A percentile compares a stretch with the other conserved stretches of the same genome.
These are phyloP conservation scores for Scalesia atractyloides DNA, from an alignment of 129 eudicot genomes.

Conservation along the genomic window DNA sequence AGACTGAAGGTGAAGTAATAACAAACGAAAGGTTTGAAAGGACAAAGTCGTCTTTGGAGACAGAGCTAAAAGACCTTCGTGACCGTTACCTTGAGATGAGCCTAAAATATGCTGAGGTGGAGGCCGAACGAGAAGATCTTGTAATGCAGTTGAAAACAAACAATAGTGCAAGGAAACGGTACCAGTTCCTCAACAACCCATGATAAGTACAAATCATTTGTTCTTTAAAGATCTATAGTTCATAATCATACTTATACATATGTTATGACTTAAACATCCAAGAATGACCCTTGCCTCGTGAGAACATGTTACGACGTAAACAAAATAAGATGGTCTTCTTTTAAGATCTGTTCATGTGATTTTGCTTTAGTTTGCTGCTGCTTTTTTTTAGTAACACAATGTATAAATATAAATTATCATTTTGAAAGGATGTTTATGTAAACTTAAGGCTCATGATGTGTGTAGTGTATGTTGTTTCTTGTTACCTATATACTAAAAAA, in stretches of 20 bases:
- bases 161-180: conserved; percentile 55
- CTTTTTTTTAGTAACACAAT: conserved; percentile 14
- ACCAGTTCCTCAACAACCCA: conserved; percentile 33
- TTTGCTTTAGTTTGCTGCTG: conserved; percentile 23
- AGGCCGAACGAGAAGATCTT: conserved; percentile 91
- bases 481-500: neutral
- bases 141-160: conserved; percentile 81
- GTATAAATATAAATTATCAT: conserved; percentile 14
- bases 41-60: conserved; percentile 67
- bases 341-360: neutral
- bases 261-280: conserved; percentile 3
- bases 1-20: conserved; percentile 40
- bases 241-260: conserved; percentile 3
- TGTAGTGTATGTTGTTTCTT: neutral
- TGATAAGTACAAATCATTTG: conserved; percentile 17
- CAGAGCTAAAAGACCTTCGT: conserved; percentile 78
- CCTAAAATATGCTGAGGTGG: conserved; percentile 90
- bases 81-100: conserved; percentile 94
- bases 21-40: conserved; percentile 57
- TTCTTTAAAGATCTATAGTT: conserved; percentile 20
- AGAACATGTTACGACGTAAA: conserved; percentile 10
- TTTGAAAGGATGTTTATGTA: conserved; percentile 20
- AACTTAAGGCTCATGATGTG: conserved; percentile 23
- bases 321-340: conserved; percentile 13
- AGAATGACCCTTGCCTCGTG: conserved; percentile 1